A percentile compares a stretch with the other conserved stretches of the same genome.
Conservation (phyloP, 495 filamentous ascomycete species). For the Neurospora sp. region DNA sequence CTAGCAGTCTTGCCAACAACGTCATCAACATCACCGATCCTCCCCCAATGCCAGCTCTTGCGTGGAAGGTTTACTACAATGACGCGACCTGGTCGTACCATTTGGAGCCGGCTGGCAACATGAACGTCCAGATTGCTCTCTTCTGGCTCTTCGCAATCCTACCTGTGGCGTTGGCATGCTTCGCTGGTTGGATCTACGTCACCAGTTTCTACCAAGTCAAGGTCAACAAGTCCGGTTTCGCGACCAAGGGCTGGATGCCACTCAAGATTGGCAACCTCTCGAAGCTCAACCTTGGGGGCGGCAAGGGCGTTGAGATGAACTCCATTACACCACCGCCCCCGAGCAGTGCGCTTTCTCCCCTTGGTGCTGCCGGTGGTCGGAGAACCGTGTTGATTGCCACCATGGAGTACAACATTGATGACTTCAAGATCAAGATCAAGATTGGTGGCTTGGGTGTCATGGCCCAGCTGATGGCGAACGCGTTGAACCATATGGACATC, state of each 20-base stretch:
- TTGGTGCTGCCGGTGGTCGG: conserved; percentile 18
- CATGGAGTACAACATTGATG: conserved; percentile 67
- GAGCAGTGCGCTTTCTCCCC: conserved; percentile 8
- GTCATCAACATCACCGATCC: conserved; percentile 52
- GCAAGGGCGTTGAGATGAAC: conserved; percentile 25
- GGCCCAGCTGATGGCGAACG: conserved; percentile 62
- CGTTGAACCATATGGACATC: conserved; percentile 55
- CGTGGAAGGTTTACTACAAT: conserved; percentile 47
- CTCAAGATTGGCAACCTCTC: conserved; percentile 15
- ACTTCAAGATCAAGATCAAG: conserved; percentile 64
- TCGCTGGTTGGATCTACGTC: conserved; percentile 51
- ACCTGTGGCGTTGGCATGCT: conserved; percentile 39
- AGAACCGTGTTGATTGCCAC: conserved; percentile 56
- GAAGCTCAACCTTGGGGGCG: conserved; percentile 22
- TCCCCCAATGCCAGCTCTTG: conserved; percentile 45
- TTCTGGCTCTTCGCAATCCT: conserved; percentile 49
- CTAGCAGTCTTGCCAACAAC: conserved; percentile 44
- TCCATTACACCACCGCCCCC: conserved; percentile 18
- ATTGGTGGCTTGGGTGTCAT: conserved; percentile 65
- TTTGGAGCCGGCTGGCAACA: conserved; percentile 44
- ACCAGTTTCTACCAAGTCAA: conserved; percentile 62
- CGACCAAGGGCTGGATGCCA: conserved; percentile 21
- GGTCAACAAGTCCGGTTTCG: conserved; percentile 58
- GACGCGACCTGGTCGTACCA: conserved; percentile 45
- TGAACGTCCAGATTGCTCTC: conserved; percentile 47